Conservation (phyloP, 257 asterid genomes). For the Nicotiana knightiana region DNA sequence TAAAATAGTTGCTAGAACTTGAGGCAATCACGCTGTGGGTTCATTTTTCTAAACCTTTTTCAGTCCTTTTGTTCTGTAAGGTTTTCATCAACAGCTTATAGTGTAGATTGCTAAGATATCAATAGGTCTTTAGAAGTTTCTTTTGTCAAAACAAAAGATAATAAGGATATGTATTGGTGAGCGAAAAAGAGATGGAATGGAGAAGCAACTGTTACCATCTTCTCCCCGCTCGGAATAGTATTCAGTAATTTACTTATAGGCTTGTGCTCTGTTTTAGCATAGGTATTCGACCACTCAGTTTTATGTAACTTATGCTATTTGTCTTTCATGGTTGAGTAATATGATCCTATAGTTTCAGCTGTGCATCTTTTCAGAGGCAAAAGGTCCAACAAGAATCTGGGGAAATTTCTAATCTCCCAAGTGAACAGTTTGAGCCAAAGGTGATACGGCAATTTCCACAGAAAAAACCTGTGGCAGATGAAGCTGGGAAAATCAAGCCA, state of each 20-base stretch:
- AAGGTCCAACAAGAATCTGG: slow-evolving; percentile 41
- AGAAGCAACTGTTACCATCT: neutral
- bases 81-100: neutral
- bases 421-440: slow-evolving; percentile 36
- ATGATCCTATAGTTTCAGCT: neutral
- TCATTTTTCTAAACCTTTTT: neutral
- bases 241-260: neutral
- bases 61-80: neutral
- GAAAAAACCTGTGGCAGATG: slow-evolving; percentile 42
- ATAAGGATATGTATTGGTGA: neutral
- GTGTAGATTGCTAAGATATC: neutral
- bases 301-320: neutral
- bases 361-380: slow-evolving; percentile 46
- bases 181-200: neutral
- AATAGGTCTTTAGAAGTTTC: neutral
- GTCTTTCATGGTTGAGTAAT: neutral
- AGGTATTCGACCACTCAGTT: neutral
- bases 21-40: neutral
- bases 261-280: neutral
- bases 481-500: slow-evolving; percentile 36
- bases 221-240: neutral
- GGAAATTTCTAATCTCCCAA: slow-evolving; percentile 7
- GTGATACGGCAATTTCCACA: slow-evolving; percentile 58
- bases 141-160: neutral
- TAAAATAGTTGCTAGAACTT: neutral